Evolutionary conservation across 345 rosid species (phyloP), one percentile per base, ranked within the genome.

Genomic region (Rubroshorea leprosula): DNA sequence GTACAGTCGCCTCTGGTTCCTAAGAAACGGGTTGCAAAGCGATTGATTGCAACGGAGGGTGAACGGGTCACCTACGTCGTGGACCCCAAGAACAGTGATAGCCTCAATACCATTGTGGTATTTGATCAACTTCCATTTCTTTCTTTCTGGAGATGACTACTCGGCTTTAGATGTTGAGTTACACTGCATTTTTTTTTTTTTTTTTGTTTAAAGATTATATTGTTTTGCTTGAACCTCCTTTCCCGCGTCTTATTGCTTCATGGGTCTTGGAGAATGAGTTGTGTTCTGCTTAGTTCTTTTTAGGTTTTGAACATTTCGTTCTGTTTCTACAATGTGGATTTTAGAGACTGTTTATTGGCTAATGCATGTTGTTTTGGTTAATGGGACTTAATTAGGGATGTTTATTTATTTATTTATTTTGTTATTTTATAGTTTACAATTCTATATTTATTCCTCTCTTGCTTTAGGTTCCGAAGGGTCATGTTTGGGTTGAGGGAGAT

Each of bases 401-500:
- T 18, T 14, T 48, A 2, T 47, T 1, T 47, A 20, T 12, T 35
- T 35, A 10, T 7, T 25, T 59, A 22, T 26, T 49, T 16, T 49
- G 23, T 23, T 25, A n/a, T 62, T 23, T 49, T 19, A n/a, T 61
- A n/a, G 2, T 17, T 20, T 51, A 31, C n/a, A n/a, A n/a, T n/a
- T n/a, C n/a, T n/a, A n/a, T n/a, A n/a, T n/a, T n/a, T n/a, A n/a
- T n/a, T n/a, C n/a, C n/a, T 54, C 23, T 57, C 38, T 69, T 57
- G 27, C 27, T 11, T 31, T 51, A 87, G 97, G 89, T 87, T 63
- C 96, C 96, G 1, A 67, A 59, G 72, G 96, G 96, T 51, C 87
- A 80, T 64, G 60, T 87, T 27, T 86, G 90, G 80, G 65, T 84
- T 5, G 75, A 80, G 62, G 97, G 97, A 49, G 97, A 87, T 73